Evolutionary conservation across 306 rosid genomes (phyloP).

Genomic region (Hippophae gyantsensis): DNA sequence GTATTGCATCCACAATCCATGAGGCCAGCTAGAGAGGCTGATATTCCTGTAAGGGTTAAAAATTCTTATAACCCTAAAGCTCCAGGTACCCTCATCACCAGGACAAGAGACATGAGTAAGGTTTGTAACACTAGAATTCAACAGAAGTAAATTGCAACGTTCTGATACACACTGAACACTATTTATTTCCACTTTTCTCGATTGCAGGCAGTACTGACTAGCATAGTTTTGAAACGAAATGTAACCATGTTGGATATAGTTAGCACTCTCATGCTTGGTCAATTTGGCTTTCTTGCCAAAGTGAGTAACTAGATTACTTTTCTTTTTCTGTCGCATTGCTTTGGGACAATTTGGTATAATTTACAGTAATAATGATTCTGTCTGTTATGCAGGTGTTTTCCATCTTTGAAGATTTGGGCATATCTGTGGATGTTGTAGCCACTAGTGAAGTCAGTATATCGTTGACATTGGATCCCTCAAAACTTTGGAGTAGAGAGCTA

Average conservation of each 20-base stretch:
- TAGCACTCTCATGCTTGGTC: conserved; percentile 97
- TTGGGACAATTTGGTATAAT: conserved; percentile 1
- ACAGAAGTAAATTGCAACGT: conserved; percentile 8
- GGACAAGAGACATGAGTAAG: conserved; percentile 84
- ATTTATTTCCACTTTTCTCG: conserved; percentile 19
- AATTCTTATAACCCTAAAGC: conserved; percentile 93
- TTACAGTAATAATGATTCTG: neutral
- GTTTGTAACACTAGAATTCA: conserved; percentile 31
- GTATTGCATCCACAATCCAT: conserved; percentile 98
- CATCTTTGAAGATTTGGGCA: conserved; percentile 72
- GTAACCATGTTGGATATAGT: conserved; percentile 94
- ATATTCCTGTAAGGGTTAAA: conserved; percentile 94
- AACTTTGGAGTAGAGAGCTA: conserved; percentile 82
- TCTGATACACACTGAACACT: conserved; percentile 7
- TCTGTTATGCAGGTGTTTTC: conserved; percentile 60
- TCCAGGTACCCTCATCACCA: conserved; percentile 85
- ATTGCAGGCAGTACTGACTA: conserved; percentile 71
- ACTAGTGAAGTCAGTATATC: conserved; percentile 85
- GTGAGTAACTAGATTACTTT: conserved; percentile 33
- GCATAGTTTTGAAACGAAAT: conserved; percentile 83
- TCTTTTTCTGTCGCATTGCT: neutral
- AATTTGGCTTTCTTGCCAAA: conserved; percentile 88
- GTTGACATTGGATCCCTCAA: conserved; percentile 74
- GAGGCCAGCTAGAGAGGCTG: conserved; percentile 97
- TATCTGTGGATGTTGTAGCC: conserved; percentile 79